Percentiles rank a stretch among this genome's conserved stretches.
Conservation (phyloP, 768 basidiomycete species). For the Boletus vermiculosoides region DNA sequence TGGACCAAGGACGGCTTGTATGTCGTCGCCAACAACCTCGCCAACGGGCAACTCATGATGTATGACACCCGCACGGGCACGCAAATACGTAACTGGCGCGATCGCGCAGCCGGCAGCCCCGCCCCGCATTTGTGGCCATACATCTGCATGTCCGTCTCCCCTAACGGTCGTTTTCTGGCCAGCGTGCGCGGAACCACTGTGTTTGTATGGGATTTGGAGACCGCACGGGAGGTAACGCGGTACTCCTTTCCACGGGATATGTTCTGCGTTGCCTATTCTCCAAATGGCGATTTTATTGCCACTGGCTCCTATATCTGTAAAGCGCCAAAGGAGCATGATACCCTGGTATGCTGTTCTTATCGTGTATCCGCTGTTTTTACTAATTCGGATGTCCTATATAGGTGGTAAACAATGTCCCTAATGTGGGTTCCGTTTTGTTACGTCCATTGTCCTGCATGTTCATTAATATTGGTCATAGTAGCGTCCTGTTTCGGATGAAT, state of each 20-base stretch:
- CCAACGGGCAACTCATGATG: constrained; percentile 26
- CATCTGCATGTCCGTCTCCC: constrained; percentile 25
- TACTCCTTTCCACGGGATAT: constrained; percentile 25
- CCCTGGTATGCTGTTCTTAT: constrained; percentile 5
- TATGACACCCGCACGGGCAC: constrained; percentile 19
- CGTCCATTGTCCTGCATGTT: not conserved
- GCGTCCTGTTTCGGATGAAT: not conserved
- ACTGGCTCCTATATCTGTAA: constrained; percentile 18
- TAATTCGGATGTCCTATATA: constrained; percentile 1
- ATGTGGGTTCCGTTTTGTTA: constrained; percentile 4
- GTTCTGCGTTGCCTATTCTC: constrained; percentile 24
- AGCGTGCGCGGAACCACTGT: constrained; percentile 22
- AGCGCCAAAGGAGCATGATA: constrained; percentile 8
- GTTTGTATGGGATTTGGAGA: constrained; percentile 19
- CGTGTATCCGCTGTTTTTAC: not conserved
- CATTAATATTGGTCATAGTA: not conserved
- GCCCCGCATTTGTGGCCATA: constrained; percentile 22
- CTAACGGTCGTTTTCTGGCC: constrained; percentile 15
- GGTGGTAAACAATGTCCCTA: constrained; percentile 2
- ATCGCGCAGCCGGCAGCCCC: not conserved
- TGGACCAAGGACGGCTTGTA: constrained; percentile 23
- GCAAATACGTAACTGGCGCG: constrained; percentile 24
- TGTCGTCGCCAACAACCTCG: constrained; percentile 23
- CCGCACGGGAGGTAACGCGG: constrained; percentile 13
- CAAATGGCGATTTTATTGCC: constrained; percentile 20